Evolutionary conservation across 805 yeast species (phyloP).

Genomic region (Danielia oregonensis): DNA sequence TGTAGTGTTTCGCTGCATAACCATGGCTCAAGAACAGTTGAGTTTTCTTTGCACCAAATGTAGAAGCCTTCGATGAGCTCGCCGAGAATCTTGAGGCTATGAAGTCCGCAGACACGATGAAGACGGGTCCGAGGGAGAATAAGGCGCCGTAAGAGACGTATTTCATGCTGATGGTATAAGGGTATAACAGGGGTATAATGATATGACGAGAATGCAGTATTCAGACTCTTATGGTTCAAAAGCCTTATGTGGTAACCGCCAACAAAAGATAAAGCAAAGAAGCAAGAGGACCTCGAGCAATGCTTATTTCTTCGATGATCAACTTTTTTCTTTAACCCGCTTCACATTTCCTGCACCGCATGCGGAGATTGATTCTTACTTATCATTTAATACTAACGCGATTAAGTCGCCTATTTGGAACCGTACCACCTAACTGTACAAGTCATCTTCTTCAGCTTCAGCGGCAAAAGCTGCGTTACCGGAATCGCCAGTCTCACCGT

Average conservation of each 20-base stretch:
- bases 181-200: no score
- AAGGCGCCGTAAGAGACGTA: constrained; percentile 22
- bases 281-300: no score
- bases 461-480: constrained; percentile 43
- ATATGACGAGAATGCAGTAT: no score
- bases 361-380: no score
- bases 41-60: constrained; percentile 6
- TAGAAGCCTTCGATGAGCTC: neutral
- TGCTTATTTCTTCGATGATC: no score
- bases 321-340: no score
- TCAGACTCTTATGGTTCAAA: no score
- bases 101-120: constrained; percentile 28
- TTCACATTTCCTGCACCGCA: no score
- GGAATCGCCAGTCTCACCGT: constrained; percentile 21
- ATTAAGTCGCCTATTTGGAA: no score
- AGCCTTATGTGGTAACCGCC: no score
- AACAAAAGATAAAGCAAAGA: neutral
- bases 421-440: constrained; percentile 24
- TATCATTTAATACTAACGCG: no score
- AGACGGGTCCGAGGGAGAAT: constrained; percentile 27
- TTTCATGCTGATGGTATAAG: constrained; percentile 12
- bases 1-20: constrained; percentile 2
- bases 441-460: constrained; percentile 38
- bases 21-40: constrained; percentile 1
- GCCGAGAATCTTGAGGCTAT: constrained; percentile 21